Evolutionary conservation across 345 rosid genomes (phyloP).

Genomic region (Anacardium occidentale): DNA sequence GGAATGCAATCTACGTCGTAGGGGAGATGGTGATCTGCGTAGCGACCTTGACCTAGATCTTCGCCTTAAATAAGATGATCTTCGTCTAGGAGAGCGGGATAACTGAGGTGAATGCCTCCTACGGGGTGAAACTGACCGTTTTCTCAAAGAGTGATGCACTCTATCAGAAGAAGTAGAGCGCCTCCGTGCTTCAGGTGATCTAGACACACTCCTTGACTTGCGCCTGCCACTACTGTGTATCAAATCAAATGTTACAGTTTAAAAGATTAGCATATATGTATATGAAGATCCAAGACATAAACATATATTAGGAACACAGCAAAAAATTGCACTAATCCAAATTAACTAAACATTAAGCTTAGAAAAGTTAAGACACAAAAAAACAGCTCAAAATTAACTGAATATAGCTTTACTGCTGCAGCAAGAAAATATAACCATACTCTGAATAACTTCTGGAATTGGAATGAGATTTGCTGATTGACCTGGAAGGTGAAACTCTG

Average conservation of each 20-base stretch:
- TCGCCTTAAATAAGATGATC: slow-evolving; percentile 41
- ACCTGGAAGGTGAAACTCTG: slow-evolving; percentile 53
- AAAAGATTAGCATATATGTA: not conserved
- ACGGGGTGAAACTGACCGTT: slow-evolving; percentile 41
- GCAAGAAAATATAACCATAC: slow-evolving; percentile 34
- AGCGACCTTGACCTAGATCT: slow-evolving; percentile 55
- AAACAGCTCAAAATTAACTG: no score
- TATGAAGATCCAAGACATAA: not conserved
- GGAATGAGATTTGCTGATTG: slow-evolving; percentile 54
- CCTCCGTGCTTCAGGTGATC: slow-evolving; percentile 46
- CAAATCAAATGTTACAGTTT: slow-evolving; percentile 14
- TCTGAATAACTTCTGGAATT: slow-evolving; percentile 63
- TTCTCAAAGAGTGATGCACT: slow-evolving; percentile 37
- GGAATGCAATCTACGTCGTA: slow-evolving; percentile 34
- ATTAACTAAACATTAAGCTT: slow-evolving; percentile 1
- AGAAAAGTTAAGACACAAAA: no score
- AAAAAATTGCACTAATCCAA: not conserved
- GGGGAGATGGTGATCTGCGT: slow-evolving; percentile 38
- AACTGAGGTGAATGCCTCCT: slow-evolving; percentile 43
- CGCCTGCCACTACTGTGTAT: slow-evolving; percentile 30
- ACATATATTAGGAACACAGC: not conserved
- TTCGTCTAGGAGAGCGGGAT: slow-evolving; percentile 59
- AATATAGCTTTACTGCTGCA: not conserved
- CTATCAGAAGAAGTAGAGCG: slow-evolving; percentile 41
- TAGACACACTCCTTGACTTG: slow-evolving; percentile 70